Evolutionary conservation across 257 asterid genomes (phyloP).

Genomic region (Gentiana straminea): DNA sequence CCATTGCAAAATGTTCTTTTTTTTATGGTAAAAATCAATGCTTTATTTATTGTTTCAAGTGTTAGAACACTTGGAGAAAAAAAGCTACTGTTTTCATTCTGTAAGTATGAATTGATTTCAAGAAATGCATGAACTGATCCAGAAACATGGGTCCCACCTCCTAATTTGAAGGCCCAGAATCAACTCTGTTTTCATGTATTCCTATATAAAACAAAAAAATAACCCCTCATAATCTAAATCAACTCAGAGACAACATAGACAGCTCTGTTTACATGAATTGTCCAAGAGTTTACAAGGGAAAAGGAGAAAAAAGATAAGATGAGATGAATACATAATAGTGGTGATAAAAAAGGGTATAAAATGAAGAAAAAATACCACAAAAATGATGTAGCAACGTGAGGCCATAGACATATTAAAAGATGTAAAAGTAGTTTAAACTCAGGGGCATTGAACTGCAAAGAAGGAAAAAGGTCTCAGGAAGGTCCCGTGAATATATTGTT

Average conservation of each 20-base stretch:
- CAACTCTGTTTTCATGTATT: constrained; percentile 34
- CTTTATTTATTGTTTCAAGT: background rate
- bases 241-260: background rate
- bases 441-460: constrained; percentile 16
- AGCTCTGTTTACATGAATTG: constrained; percentile 1
- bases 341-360: constrained; percentile 1
- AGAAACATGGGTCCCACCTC: constrained; percentile 38
- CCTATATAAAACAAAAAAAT: background rate
- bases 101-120: constrained; percentile 73
- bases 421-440: constrained; percentile 11
- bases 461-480: constrained; percentile 19
- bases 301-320: constrained; percentile 5
- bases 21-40: background rate
- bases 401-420: constrained; percentile 17
- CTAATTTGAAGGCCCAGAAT: background rate
- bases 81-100: constrained; percentile 40
- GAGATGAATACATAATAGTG: constrained; percentile 4
- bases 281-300: background rate
- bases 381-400: constrained; percentile 18
- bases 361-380: constrained; percentile 4
- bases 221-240: constrained; percentile 2
- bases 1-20: constrained; percentile 26
- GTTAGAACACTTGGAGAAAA: constrained; percentile 22
- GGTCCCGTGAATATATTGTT: constrained; percentile 36
- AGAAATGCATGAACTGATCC: constrained; percentile 78